These are phyloP conservation scores for Metschnikowia vanudenii DNA, from an alignment of 805 yeast genomes.

Conservation along the genomic window DNA sequence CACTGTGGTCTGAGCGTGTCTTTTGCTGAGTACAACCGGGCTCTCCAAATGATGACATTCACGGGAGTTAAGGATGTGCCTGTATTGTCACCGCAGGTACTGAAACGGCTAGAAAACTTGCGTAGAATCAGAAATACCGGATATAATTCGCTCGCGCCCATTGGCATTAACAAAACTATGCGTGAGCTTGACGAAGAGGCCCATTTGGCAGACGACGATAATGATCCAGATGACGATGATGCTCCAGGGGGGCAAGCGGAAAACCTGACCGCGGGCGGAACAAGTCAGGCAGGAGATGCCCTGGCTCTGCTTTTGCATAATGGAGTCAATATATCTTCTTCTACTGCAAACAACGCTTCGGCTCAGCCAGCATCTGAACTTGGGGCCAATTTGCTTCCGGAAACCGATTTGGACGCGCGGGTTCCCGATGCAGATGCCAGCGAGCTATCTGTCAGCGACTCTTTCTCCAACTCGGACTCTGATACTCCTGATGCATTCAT, in stretches of 20 bases:
- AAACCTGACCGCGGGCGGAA: slow-evolving; percentile 14
- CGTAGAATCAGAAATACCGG: slow-evolving; percentile 35
- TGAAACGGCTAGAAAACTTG: slow-evolving; percentile 22
- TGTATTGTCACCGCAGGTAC: slow-evolving; percentile 21
- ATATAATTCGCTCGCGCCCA: slow-evolving; percentile 35
- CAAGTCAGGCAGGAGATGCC: slow-evolving; percentile 4
- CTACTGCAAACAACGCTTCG: not conserved
- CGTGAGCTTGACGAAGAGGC: slow-evolving; percentile 32
- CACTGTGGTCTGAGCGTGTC: slow-evolving; percentile 24
- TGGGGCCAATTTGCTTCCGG: slow-evolving; percentile 5
- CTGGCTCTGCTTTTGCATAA: not conserved
- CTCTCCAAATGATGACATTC: slow-evolving; percentile 17
- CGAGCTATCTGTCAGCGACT: slow-evolving; percentile 18
- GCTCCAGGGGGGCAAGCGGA: slow-evolving; percentile 15
- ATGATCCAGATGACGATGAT: slow-evolving; percentile 10
- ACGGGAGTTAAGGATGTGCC: slow-evolving; percentile 16
- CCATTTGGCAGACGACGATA: slow-evolving; percentile 12
- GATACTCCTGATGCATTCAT: slow-evolving; percentile 44
- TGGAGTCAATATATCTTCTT: not conserved
- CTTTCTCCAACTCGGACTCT: slow-evolving; percentile 23
- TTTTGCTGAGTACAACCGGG: slow-evolving; percentile 24
- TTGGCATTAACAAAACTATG: slow-evolving; percentile 41
- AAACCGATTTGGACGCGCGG: slow-evolving; percentile 18
- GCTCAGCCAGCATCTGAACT: not conserved
- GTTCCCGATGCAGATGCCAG: slow-evolving; percentile 20